Evolutionary conservation across 2,329 filamentous ascomycete species (phyloP), one percentile per base, ranked within the genome.

Genomic region (Aspergillus udagawae): DNA sequence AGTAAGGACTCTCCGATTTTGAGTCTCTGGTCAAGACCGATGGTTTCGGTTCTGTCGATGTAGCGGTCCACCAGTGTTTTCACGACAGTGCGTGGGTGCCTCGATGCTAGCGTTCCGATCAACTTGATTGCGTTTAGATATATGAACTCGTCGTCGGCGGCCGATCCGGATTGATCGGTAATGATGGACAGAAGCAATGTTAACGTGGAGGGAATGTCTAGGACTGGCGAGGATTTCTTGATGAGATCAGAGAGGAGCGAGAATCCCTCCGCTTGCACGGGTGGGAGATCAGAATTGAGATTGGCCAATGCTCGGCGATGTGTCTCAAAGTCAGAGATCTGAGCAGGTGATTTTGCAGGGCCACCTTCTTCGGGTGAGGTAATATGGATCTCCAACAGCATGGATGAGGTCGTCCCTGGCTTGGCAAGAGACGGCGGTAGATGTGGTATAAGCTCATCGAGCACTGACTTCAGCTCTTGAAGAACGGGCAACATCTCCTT

Each of bases 201-300:
- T 10, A 77, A 60, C 1, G 76, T 77, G 7, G 75, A 73, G 2
- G 75, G 73, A 28, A 78, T 75, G 52, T 78, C 75, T 35, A 78
- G 70, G 5, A 78, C 67, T 0, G 75, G 75, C 0, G 76, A 78
- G 1, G 71, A 67, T 51, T 73, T 72, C n/a, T 65, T 66, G 58
- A 78, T 70, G 3, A 78, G 60, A 25, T 70, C 64, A 4, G 73
- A 75, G 3, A 78, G 62, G 3, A 76, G 63, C 1, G 73, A 73
- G 45, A 78, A 74, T 17, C 76, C 76, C 58, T 78, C 75, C 28
- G 73, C 76, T 59, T 78, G 75, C 1, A 78, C 71, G 0, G 76
- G 76, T 4, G 73, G 72, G 12, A 77, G 63, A 14, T 73, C 63
- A 2, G 75, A 77, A 38, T 70, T 72, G 44, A 78, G 68, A 54